Evolutionary conservation across 352 stramenopile species (phyloP).

Genomic region (Phytophthora sp.): DNA sequence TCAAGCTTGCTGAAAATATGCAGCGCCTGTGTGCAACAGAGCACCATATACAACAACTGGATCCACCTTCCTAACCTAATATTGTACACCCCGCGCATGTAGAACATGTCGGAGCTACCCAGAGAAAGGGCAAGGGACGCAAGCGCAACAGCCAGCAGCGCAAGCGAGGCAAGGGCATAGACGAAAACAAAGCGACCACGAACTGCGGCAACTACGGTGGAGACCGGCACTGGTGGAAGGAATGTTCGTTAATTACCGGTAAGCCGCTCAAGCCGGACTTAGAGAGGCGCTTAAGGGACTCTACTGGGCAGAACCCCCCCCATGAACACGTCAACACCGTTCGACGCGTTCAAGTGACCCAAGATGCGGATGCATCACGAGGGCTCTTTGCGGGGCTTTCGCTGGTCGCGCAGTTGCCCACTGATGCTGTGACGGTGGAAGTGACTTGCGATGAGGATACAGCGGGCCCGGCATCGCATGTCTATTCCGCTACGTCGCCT

Average conservation of each 20-base stretch:
- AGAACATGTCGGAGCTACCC: too few species aligned
- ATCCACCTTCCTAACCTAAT: not conserved
- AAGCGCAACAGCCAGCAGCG: too few species aligned
- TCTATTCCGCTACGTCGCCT: not conserved
- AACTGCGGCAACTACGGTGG: too few species aligned
- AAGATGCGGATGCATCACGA: not conserved
- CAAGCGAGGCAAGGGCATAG: too few species aligned
- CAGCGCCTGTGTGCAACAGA: conserved; percentile 8
- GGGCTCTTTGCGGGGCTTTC: not conserved
- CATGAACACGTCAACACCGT: not conserved
- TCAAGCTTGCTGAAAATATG: not conserved
- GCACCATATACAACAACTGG: conserved; percentile 1
- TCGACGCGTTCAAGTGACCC: not conserved
- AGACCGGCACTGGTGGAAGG: too few species aligned
- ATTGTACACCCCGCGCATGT: too few species aligned
- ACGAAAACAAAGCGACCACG: too few species aligned
- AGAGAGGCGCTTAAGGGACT: too few species aligned
- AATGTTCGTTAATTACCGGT: too few species aligned
- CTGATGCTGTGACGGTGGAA: not conserved
- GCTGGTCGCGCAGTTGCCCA: not conserved
- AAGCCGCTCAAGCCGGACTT: too few species aligned
- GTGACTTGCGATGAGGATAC: not conserved
- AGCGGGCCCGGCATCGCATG: not conserved
- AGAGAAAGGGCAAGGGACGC: too few species aligned
- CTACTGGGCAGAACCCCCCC: conserved; percentile 31